Evolutionary conservation across 768 basidiomycete species (phyloP).

Genomic region (Pleurotus tuoliensis): DNA sequence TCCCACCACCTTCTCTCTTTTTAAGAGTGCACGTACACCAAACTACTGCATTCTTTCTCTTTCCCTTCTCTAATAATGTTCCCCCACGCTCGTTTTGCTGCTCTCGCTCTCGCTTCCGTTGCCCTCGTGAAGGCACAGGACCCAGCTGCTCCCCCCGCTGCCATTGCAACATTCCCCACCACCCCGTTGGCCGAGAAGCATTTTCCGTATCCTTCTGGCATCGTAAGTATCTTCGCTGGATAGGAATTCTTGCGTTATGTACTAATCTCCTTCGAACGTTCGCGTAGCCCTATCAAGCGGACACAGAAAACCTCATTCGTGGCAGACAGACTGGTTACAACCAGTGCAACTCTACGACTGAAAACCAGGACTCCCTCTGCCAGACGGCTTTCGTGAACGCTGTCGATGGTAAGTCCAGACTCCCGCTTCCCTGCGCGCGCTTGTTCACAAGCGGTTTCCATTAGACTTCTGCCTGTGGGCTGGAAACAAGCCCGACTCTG

Average conservation of each 20-base stretch:
- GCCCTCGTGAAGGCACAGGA: constrained; percentile 1
- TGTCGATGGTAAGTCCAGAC: constrained; percentile 37
- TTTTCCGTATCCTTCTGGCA: constrained; percentile 6
- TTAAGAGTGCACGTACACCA: not conserved
- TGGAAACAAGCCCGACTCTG: constrained; percentile 43
- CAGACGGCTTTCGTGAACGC: constrained; percentile 53
- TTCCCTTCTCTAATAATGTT: constrained; percentile 2
- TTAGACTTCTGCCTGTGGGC: constrained; percentile 73
- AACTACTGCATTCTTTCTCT: constrained; percentile 4
- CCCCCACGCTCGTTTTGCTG: constrained; percentile 8
- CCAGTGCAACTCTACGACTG: constrained; percentile 56
- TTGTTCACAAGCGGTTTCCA: not conserved
- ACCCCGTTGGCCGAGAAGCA: constrained; percentile 4
- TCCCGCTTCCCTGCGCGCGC: not conserved
- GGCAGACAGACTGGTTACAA: constrained; percentile 61
- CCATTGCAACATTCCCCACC: constrained; percentile 2
- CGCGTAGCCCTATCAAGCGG: constrained; percentile 11
- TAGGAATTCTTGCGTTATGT: not conserved
- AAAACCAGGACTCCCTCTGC: constrained; percentile 40
- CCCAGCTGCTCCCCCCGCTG: not conserved
- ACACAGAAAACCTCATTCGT: constrained; percentile 22
- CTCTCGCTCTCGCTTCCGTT: constrained; percentile 6
- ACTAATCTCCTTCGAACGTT: not conserved
- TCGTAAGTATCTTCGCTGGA: not conserved
- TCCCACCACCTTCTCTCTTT: not conserved